A percentile compares a stretch with the other conserved stretches of the same genome.
These are phyloP conservation scores for Aspergillus persii DNA, from an alignment of 2,329 filamentous ascomycete species.

Conservation along the genomic window DNA sequence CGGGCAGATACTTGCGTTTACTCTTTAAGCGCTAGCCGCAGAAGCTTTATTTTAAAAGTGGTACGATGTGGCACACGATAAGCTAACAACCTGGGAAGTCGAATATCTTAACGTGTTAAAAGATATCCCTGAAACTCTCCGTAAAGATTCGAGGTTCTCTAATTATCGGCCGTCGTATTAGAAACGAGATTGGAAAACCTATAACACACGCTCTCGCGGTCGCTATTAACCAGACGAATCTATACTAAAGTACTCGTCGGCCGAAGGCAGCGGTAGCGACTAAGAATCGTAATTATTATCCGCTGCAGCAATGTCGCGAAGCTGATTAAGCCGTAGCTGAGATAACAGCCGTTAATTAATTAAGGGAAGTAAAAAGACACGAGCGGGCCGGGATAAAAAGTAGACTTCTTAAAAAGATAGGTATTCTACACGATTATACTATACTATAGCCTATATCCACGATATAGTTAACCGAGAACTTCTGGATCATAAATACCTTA, in stretches of 20 bases:
- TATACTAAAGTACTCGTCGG: conserved; percentile 13
- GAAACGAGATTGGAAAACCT: conserved; percentile 15
- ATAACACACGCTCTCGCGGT: conserved; percentile 20
- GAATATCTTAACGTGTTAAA: too few relatives aligned
- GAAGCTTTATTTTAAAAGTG: conserved; percentile 22
- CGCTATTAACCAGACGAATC: conserved; percentile 13
- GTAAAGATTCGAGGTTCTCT: conserved; percentile 18
- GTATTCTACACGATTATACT: conserved; percentile 17
- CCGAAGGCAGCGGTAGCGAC: conserved; percentile 19
- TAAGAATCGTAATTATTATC: conserved; percentile 15
- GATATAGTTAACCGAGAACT: conserved; percentile 18
- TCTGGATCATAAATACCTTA: conserved; percentile 32
- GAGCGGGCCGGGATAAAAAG: conserved; percentile 10
- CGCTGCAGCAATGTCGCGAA: conserved; percentile 13
- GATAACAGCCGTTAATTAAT: conserved; percentile 16
- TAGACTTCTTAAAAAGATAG: conserved; percentile 11
- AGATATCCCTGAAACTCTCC: conserved; percentile 29
- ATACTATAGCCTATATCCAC: conserved; percentile 21
- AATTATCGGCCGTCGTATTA: conserved; percentile 26
- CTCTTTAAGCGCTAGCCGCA: conserved; percentile 26
- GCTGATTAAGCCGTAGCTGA: conserved; percentile 23
- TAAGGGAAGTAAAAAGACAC: conserved; percentile 16
- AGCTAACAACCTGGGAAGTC: conserved; percentile 22
- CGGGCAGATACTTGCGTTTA: conserved; percentile 33
- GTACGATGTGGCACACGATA: conserved; percentile 18